Evolutionary conservation across 768 basidiomycete genomes (phyloP), one percentile per base, ranked within the genome.

Genomic region (Rhodocollybia butyracea): DNA sequence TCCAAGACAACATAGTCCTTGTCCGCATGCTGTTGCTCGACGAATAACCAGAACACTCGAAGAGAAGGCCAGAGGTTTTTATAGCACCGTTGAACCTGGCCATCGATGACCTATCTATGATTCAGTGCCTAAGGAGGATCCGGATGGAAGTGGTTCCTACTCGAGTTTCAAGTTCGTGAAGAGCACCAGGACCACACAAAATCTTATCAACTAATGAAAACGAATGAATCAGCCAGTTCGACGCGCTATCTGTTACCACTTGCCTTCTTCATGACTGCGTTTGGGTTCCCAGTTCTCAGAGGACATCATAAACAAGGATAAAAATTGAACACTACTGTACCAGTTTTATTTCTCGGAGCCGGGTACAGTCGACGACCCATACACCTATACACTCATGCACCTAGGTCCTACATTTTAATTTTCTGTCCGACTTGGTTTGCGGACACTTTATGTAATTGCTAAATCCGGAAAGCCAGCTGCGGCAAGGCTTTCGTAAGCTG

Each of bases 1-100:
- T 82, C 81, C 60, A 76, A 82, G 13, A 84, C 76, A 48, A 81
- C 57, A 60, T 81, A 84, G 1, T 73, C 70, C 19, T 66, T 65
- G 51, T 77, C 66, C 45, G 55, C 62, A 56, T 77, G 75, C 47
- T 72, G 59, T 36, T 70, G 51, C 3, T 68, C 64, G 0, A 66
- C 57, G 58, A 63, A 64, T 7, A 77, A 65, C 81, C 81, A 84
- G 64, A 83, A 79, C 17, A 62, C 64, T 10, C 82, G 75, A 11
- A 38, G 30, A 3, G 77, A 76, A 1, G 77, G 76, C 70, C 70
- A 80, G 11, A 79, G 64, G 51, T 79, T 74, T 66, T 82, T 82
- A 68, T 81, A 85, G 3, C 78, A 77, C 13, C 76, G 73, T 48
- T 76, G 70, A 13, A 78, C 57, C 7, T 70, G 68, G 2, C 78